Conservation (phyloP, 306 rosid species). For the Vicia villosa region DNA sequence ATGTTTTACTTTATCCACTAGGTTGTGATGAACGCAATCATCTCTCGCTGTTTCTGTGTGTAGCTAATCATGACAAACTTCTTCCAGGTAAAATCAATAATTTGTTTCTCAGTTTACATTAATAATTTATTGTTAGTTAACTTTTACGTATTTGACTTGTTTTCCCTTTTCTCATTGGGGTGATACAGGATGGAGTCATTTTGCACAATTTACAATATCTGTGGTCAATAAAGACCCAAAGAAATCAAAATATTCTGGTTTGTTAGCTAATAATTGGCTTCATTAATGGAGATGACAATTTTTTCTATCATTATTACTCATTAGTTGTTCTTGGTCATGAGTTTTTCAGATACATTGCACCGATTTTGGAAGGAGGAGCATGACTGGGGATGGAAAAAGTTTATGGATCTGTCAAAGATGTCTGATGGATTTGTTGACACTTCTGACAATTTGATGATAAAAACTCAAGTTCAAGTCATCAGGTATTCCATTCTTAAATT, state of each 20-base stretch:
- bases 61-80: slow-evolving; percentile 97
- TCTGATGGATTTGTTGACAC: slow-evolving; percentile 92
- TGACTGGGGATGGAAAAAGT: slow-evolving; percentile 99
- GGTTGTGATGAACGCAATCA: slow-evolving; percentile 97
- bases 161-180: slow-evolving; percentile 29
- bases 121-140: slow-evolving; percentile 14
- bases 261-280: slow-evolving; percentile 41
- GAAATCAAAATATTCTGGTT: slow-evolving; percentile 95
- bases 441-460: slow-evolving; percentile 88
- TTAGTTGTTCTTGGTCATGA: slow-evolving; percentile 32
- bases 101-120: slow-evolving; percentile 18
- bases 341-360: slow-evolving; percentile 85
- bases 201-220: slow-evolving; percentile 95
- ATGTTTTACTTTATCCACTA: slow-evolving; percentile 93
- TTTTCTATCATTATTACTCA: slow-evolving; percentile 23
- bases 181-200: slow-evolving; percentile 90
- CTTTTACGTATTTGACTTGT: slow-evolving; percentile 25
- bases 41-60: slow-evolving; percentile 95
- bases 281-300: slow-evolving; percentile 31
- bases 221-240: slow-evolving; percentile 95
- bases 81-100: slow-evolving; percentile 75
- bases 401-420: slow-evolving; percentile 96
- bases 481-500: slow-evolving; percentile 57
- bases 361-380: slow-evolving; percentile 99
- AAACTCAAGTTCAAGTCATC: slow-evolving; percentile 99